These are phyloP conservation scores for Aureobasidium vineae DNA, from an alignment of 2,329 filamentous ascomycete genomes.

Conservation along the genomic window DNA sequence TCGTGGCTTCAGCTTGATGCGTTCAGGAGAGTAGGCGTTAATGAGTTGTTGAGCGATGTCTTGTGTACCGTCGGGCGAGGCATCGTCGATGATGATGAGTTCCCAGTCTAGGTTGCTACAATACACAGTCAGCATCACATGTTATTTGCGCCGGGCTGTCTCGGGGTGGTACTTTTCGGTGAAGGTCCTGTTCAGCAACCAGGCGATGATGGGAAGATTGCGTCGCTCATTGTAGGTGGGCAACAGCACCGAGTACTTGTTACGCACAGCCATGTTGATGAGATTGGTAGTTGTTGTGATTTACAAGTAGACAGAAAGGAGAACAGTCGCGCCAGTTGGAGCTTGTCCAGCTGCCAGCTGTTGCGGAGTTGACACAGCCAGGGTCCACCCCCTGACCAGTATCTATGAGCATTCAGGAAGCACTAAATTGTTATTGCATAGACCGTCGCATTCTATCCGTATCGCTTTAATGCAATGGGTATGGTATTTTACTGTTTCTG, in stretches of 20 bases:
- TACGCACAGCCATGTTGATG: conserved; percentile 44
- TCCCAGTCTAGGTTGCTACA: conserved; percentile 92
- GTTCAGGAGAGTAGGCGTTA: conserved; percentile 71
- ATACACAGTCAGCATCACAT: conserved; percentile 6
- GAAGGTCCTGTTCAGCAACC: conserved; percentile 91
- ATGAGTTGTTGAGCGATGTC: conserved; percentile 87
- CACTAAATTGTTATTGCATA: not conserved
- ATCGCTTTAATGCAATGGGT: not conserved
- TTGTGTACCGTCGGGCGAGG: conserved; percentile 92
- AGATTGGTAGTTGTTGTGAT: not conserved
- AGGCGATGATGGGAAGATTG: conserved; percentile 94
- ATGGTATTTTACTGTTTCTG: not conserved
- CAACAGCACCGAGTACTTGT: conserved; percentile 96
- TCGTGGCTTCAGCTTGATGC: conserved; percentile 81
- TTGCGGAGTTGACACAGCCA: conserved; percentile 9
- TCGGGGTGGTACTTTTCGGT: conserved; percentile 67
- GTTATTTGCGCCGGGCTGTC: not conserved
- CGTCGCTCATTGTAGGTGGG: conserved; percentile 98
- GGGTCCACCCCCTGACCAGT: not conserved
- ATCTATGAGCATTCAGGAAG: not conserved
- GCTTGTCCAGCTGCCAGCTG: conserved; percentile 19
- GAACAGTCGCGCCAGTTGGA: not conserved
- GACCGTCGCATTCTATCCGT: not conserved
- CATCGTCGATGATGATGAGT: conserved; percentile 97
- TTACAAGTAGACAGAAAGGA: not conserved